Evolutionary conservation across 768 basidiomycete species (phyloP).

Genomic region (Lactarius pseudohatsudake): DNA sequence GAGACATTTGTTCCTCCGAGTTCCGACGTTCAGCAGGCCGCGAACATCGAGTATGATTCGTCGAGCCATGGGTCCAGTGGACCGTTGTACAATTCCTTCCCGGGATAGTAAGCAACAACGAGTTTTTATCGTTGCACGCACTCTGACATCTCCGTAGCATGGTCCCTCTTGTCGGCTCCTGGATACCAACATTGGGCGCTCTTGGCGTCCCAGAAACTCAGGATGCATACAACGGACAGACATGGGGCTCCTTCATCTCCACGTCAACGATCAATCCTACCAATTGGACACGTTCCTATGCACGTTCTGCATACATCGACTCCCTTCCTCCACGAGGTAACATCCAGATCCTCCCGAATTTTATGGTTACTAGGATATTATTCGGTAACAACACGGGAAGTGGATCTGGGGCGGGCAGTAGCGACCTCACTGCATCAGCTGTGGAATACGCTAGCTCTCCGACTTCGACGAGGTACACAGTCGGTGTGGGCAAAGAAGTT

Average conservation of each 20-base stretch:
- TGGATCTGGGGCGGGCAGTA: constrained; percentile 35
- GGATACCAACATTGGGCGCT: constrained; percentile 50
- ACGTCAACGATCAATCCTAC: constrained; percentile 59
- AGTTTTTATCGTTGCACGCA: constrained; percentile 2
- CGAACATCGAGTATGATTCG: constrained; percentile 46
- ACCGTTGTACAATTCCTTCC: constrained; percentile 49
- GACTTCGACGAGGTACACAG: constrained; percentile 39
- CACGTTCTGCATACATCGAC: constrained; percentile 66
- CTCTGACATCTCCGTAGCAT: constrained; percentile 29
- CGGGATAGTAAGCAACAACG: constrained; percentile 47
- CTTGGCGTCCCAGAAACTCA: constrained; percentile 43
- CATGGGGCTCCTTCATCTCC: constrained; percentile 53
- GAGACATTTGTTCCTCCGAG: constrained; percentile 59
- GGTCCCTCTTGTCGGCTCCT: constrained; percentile 33
- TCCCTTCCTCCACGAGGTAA: constrained; percentile 60
- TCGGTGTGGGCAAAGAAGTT: constrained; percentile 62
- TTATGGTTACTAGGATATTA: constrained; percentile 56
- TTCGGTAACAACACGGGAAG: constrained; percentile 38
- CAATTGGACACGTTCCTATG: constrained; percentile 65
- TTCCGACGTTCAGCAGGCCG: constrained; percentile 39
- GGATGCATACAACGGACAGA: constrained; percentile 49
- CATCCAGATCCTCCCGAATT: constrained; percentile 59
- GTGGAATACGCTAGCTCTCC: constrained; percentile 49
- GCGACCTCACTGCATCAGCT: constrained; percentile 42
- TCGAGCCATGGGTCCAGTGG: constrained; percentile 53